Base-by-base conservation (phyloP, 2,329 filamentous ascomycete genomes). In the Alternaria postmessia region DNA sequence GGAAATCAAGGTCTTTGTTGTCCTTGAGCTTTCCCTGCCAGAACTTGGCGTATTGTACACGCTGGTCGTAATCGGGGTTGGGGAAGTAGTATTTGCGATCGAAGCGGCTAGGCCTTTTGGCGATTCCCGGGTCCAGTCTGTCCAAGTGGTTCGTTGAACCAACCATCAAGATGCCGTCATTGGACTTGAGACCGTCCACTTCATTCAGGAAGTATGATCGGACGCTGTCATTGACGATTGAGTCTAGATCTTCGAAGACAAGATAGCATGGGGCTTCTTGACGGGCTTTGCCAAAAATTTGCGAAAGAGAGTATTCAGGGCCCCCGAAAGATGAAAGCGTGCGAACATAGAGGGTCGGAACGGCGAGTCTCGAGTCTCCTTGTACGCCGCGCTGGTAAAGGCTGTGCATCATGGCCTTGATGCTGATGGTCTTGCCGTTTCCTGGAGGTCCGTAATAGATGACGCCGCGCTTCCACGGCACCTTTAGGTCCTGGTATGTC, bases 121-220 rank as follows among this genome's bases (percentile, higher is more conserved):
- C 69, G 47, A 84, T 89, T 20, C 88, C 89, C 0, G 89, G 88
- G 64, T 91, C 89, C 5, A 92, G 78, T 2, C 84, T 82, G 36
- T 91, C 88, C 5, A 91, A 81, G 65, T 84, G 81, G 69, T 90
- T 90, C 0, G 88, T 90, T 54, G 84, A 87, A 30, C 86, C 88
- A 28, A 90, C 82, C 79, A 92, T 89, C 67, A 91, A 85, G 53
- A 91, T 90, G 11, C 89, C 89, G 64, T 91, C 87, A 64, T 92
- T 92, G 63, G 82, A 85, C 67, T 87, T 86, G 11, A 92, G 84
- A 0, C 89, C 89, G 63, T 92, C 89, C 3, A 91, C 86, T 75
- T 91, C 88, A 71, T 91, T 92, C 48, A 91, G 81, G 77, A 92
- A 92, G 79, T 90, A 91, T 53, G 84, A 87, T 28, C 89, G 82